Base-by-base conservation (phyloP, 225 moss, liverwort and hornwort species). In the Marchantia paleacea region DNA sequence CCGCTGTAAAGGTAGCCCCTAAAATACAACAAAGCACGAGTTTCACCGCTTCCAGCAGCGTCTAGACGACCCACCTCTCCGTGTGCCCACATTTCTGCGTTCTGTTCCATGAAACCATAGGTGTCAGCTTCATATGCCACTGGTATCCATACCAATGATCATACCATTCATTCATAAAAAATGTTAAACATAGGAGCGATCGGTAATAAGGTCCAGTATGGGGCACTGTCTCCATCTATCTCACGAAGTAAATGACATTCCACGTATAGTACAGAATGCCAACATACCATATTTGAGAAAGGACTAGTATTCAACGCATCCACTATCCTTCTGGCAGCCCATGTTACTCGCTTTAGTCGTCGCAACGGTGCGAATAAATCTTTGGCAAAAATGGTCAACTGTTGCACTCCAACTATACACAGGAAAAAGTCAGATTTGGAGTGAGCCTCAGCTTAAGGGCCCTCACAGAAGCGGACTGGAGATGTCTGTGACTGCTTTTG, bases 1-100 rank as follows among this genome's bases (percentile, higher is more conserved):
- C 88, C 90, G 66, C 88, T 90, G 57, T 85, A 88, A 47, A 90
- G 88, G 66, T 79, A 69, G 64, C 88, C 86, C 68, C 66, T 83
- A 55, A 83, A 86, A 80, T 85, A 86, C 11, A 80, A 69, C 60
- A 90, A 57, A 7, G 80, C 85, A 25, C 90, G 84, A 4, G 70
- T 79, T 81, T 90, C 90, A 50, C 88, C 88, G 79, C 74, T 88
- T 67, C 66, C 75, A 19, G 81, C 83, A 24, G 81, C 81, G 80
- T 90, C 88, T 70, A 88, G 73, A 14, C 80, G 81, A 58, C 81
- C 83, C 24, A 88, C 85, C 64, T 86, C 86, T 47, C 83, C 82
- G 79, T 90, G 90, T 80, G 83, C 76, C 90, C 90, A 90, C 79
- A 85, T 52, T 47, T 88, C 88, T 29, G 77, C 57, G 60, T 82